Evolutionary conservation across 306 rosid genomes (phyloP), one percentile per base, ranked within the genome.

Genomic region (Rosa rugosa): DNA sequence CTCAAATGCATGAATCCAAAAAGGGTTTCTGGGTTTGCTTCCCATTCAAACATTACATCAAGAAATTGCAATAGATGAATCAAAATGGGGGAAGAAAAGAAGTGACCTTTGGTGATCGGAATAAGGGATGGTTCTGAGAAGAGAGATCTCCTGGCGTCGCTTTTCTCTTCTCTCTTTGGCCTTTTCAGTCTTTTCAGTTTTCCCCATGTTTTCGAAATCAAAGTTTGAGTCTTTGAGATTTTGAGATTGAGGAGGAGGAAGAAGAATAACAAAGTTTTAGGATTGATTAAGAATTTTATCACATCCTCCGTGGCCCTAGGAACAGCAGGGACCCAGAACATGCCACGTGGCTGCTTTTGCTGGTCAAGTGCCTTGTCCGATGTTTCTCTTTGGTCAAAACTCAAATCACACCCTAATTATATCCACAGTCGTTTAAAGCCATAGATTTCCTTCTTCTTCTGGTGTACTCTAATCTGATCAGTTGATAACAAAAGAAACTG

Each of bases 91-190:
- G 13, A 63, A 50, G 59, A 34, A 69, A 54, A 67, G 79, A 49
- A 20, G 63, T 10, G 81, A 94, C 97, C 91, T 91, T 73, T 92
- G 97, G 81, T 90, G 97, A 89, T 92, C 93, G 78, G 97, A 85
- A 83, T 92, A 92, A 34, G 98, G 98, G 82, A 94, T 94, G 87
- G 97, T 94, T 47, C 97, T 85, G 75, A 92, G 84, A 80, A 90
- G 93, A 17, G 97, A 90, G 20, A 92, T 90, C 80, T 92, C 93
- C 81, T 94, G 97, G 84, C 78, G 83, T 59, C 90, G 84, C 90
- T 88, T 89, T 1, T 94, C 97, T 88, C 89, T 89, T 80, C 90
- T 85, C 8, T 89, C 97, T 84, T 85, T 86, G 10, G 97, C 85
- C 85, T 83, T 89, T 78, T 92, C 98, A 5, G 97, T 84, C 85